These are phyloP conservation scores for Giardia muris DNA, from an alignment of 208 protist species.

Conservation along the genomic window DNA sequence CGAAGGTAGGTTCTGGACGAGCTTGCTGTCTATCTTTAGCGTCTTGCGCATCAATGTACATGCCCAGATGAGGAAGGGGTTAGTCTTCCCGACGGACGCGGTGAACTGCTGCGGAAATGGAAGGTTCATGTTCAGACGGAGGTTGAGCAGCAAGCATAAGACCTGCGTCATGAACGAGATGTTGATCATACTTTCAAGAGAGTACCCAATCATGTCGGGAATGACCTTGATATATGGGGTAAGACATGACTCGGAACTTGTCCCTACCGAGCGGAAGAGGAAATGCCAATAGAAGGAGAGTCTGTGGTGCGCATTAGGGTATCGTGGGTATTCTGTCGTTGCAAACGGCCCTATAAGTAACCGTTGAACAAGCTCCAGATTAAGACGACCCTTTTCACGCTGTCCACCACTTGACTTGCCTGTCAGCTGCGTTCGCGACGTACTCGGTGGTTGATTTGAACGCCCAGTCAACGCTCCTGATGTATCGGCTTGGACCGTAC, in stretches of 20 bases:
- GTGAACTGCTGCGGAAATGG: background rate
- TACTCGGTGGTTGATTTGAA: background rate
- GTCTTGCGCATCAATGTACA: background rate
- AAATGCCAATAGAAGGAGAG: background rate
- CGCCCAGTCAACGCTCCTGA: background rate
- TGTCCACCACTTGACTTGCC: background rate
- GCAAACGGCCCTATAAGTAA: background rate
- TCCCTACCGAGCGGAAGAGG: background rate
- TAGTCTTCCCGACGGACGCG: background rate
- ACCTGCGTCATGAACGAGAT: background rate
- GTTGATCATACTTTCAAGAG: background rate
- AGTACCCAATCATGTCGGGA: background rate
- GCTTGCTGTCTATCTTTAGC: background rate
- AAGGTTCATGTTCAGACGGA: background rate
- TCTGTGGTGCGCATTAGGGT: background rate
- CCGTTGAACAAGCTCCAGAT: background rate
- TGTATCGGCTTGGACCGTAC: background rate
- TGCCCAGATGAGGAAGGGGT: background rate
- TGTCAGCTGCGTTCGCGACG: no score
- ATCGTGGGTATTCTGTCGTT: background rate
- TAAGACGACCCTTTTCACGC: background rate
- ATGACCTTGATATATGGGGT: background rate
- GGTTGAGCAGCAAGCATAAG: background rate
- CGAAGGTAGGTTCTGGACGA: conserved; percentile 9
- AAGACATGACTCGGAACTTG: background rate